Percentiles rank a stretch among this genome's conserved stretches.
Conservation (phyloP, 148 eudicot species). For the Pouteria glomerata region DNA sequence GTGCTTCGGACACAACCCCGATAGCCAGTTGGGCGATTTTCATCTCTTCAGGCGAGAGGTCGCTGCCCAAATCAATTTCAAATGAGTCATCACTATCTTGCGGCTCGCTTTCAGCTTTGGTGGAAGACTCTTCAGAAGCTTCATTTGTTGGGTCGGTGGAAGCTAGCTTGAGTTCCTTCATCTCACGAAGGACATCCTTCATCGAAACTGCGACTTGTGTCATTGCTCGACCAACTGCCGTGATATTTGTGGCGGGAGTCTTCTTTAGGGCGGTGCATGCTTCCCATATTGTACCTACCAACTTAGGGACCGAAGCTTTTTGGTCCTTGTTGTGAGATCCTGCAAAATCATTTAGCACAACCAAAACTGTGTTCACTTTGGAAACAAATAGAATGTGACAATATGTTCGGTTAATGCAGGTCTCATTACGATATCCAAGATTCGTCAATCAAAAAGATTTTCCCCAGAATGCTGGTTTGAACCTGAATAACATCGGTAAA, state of each 20-base stretch:
- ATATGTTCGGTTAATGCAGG: background rate
- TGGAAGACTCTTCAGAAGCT: conserved; percentile 13
- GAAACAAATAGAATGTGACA: background rate
- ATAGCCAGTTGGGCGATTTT: conserved; percentile 48
- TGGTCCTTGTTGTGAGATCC: conserved; percentile 37
- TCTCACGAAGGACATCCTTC: conserved; percentile 88
- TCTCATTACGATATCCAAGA: background rate
- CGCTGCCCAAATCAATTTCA: conserved; percentile 58
- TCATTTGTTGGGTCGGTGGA: conserved; percentile 35
- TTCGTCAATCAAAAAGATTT: no score
- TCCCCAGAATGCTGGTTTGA: background rate
- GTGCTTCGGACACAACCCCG: conserved; percentile 45
- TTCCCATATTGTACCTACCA: conserved; percentile 76
- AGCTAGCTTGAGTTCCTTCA: conserved; percentile 72
- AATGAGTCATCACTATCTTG: conserved; percentile 28
- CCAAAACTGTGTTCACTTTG: background rate
- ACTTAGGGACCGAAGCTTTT: conserved; percentile 44
- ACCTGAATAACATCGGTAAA: background rate
- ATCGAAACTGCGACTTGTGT: conserved; percentile 75
- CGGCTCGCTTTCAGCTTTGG: conserved; percentile 20
- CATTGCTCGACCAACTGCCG: conserved; percentile 84
- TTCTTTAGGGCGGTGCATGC: conserved; percentile 84
- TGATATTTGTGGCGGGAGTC: conserved; percentile 64
- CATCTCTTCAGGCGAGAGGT: conserved; percentile 81
- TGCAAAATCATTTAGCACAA: conserved; percentile 20